A percentile compares a stretch with the other conserved stretches of the same genome.
Evolutionary conservation across 2,329 filamentous ascomycete species (phyloP).

Genomic region (Rutstroemia sydowiana): DNA sequence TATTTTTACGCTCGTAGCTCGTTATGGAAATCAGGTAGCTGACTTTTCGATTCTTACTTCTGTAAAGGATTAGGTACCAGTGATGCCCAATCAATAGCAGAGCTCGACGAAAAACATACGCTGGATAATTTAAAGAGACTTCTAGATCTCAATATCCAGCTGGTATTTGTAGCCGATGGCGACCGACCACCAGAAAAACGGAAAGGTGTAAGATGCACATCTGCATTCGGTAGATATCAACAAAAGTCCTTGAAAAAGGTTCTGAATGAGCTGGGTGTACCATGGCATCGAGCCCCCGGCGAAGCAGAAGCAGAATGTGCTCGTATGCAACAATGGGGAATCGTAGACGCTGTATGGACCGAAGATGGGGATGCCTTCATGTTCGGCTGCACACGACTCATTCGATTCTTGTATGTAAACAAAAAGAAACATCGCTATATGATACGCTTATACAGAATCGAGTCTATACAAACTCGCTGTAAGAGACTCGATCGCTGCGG

Average conservation of each 20-base stretch:
- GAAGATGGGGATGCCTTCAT: conserved; percentile 94
- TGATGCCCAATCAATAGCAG: no score
- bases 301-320: conserved; percentile 95
- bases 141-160: neutral
- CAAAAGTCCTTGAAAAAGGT: conserved; percentile 32
- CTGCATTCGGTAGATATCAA: conserved; percentile 8
- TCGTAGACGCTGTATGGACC: conserved; percentile 86
- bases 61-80: neutral
- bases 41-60: neutral
- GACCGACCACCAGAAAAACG: conserved; percentile 55
- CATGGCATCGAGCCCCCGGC: conserved; percentile 76
- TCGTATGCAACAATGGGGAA: conserved; percentile 64
- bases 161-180: conserved; percentile 28
- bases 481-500: no score
- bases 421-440: no score
- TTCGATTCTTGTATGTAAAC: conserved; percentile 47
- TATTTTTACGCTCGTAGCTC: neutral
- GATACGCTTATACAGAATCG: no score
- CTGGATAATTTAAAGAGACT: no score
- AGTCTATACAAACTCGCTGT: no score
- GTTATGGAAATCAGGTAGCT: no score
- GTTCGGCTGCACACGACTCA: conserved; percentile 74
- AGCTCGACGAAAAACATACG: no score
- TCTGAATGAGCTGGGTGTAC: conserved; percentile 74
- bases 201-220: neutral